Base-by-base conservation (phyloP, 2,329 filamentous ascomycete species). In the Proliferodiscus dingleyae region DNA sequence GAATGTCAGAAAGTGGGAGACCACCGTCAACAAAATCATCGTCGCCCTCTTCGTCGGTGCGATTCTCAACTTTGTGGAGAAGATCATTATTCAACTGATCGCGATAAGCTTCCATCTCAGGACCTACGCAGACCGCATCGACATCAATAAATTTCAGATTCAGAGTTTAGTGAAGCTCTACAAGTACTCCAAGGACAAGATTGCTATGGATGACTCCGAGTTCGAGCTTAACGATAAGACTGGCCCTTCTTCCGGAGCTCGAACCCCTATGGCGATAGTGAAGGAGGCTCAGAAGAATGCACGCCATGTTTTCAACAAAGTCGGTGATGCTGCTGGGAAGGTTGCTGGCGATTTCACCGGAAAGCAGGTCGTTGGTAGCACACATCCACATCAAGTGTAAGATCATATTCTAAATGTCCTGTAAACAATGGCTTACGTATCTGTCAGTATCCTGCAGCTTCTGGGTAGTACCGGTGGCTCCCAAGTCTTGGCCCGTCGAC, bases 331-430 rank as follows among this genome's bases (percentile, higher is more conserved):
- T 19, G 89, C 90, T 21, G 88, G 85, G 26, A 86, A 83, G 46
- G 82, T 96, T 33, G 90, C 89, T 8, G 90, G 89, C 13, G 91
- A 97, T 62, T 91, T 97, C 58, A 95, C 91, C 3, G 91, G 91
- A 21, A 82, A 81, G 49, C 67, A 73, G 48, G 71, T 82, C 11
- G 77, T 78, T 19, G 78, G 77, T 50, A 86, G 81, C 62, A 87
- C 78, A 45, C 87, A 95, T 55, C 89, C 90, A 1, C 78, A 87
- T 41, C 89, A 93, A 68, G 88, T 96, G 58, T 61, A 58, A 50
- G 58, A 44, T 8, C 11, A 36, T 21, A 4, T 5, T 15, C n/a
- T 3, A 2, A 15, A 32, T 13, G 11, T 13, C 3, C 22, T 10
- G 1, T 16, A 21, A 8, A 34, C n/a, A 3, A 1, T 16, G 29